Base-by-base conservation (phyloP, 139 green algal species). In the Chloropicon primus region DNA sequence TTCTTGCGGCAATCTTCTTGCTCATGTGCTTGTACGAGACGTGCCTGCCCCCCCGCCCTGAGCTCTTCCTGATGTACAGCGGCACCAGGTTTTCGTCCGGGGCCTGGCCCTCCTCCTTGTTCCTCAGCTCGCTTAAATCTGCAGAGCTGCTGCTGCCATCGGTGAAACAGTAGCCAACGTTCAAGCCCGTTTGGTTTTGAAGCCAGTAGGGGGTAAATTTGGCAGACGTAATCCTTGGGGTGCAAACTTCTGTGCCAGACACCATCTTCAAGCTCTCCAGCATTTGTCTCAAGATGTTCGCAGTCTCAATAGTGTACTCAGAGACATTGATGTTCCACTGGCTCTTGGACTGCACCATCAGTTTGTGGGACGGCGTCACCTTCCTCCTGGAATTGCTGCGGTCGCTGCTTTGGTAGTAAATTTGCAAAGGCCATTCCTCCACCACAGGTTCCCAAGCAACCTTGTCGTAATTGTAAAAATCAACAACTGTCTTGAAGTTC, bases 381-480 rank as follows among this genome's bases (percentile, higher is more conserved):
- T 62, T 62, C 41, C 41, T 62, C 41, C 41, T 62, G 41, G 5
- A 5, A 5, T 62, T 17, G 41, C 17, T 62, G 41, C 41, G 17
- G 17, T 62, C 17, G 41, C 17, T 17, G 17, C 41, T 17, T 62
- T 62, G 41, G 41, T 62, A 62, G 41, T 62, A 62, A 62, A 90
- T 84, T 84, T 88, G 81, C 28, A 85, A 77, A 0, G 27, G 27
- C 90, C 90, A 94, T 0, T 88, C 88, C 80, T 94, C 90, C 0
- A 94, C 0, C 25, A 92, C 71, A 0, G 89, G 87, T 82, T 94
- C 90, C 90, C 90, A 94, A 0, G 84, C 89, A 53, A 87, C 54
- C 74, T 89, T 87, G 10, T 79, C 77, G 21, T 79, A 72, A 77
- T 87, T 93, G 85, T 86, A 92, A 0, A 86, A 84, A 1, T 91